phyloP scores from a whole-genome alignment of 208 protist genomes.

The Trypanosoma theileri region DNA sequence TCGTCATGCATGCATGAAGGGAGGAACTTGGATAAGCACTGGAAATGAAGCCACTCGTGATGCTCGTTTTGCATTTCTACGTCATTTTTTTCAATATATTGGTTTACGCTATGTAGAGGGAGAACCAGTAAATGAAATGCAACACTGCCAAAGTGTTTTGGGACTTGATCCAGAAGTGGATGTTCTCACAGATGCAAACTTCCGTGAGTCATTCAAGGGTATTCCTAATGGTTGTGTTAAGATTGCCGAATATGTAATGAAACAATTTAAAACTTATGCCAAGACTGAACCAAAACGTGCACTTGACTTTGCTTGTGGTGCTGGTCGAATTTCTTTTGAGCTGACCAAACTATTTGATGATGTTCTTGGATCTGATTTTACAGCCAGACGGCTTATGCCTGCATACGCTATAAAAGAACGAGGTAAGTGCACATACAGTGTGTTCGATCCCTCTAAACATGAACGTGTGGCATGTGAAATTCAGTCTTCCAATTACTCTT shows the following conservation, averaged over 20 bases:
- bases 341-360: constrained; percentile 66
- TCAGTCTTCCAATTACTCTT: constrained; percentile 40
- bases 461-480: constrained; percentile 41
- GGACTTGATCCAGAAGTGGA: constrained; percentile 86
- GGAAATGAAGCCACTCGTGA: constrained; percentile 93
- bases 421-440: constrained; percentile 72
- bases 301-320: constrained; percentile 86
- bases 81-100: constrained; percentile 96
- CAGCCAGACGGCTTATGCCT: constrained; percentile 76
- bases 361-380: constrained; percentile 86
- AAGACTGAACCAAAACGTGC: constrained; percentile 44
- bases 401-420: constrained; percentile 86
- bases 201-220: constrained; percentile 58
- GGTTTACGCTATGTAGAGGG: constrained; percentile 92
- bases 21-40: constrained; percentile 93
- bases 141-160: constrained; percentile 31
- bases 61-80: constrained; percentile 93
- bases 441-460: constrained; percentile 26
- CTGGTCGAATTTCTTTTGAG: constrained; percentile 82
- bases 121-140: constrained; percentile 36
- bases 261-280: constrained; percentile 55
- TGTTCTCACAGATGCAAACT: constrained; percentile 67
- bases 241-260: constrained; percentile 61
- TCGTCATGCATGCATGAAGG: constrained; percentile 94
- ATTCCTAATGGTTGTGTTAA: constrained; percentile 68